Evolutionary conservation across 176 grass and related monocot genomes (phyloP), one percentile per base, ranked within the genome.

Genomic region (Leersia perrieri): DNA sequence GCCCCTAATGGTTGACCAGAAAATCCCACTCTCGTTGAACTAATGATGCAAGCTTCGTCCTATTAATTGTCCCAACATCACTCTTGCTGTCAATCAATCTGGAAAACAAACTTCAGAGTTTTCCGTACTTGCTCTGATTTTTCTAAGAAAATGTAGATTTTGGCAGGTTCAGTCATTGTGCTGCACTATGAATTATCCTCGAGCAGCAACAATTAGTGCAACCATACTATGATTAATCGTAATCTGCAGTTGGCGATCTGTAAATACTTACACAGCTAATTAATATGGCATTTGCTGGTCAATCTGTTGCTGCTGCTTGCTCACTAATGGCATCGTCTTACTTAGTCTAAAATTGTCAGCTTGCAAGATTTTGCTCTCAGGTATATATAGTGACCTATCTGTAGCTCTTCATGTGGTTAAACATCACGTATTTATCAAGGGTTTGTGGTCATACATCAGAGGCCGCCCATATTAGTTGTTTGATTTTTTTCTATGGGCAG

Each of bases 241-340:
- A 38, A 44, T 16, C 20, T 60, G 67, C 47, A 36, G 15, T 16
- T 69, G 38, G 9, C 31, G 35, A 68, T 44, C n/a, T 16, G 36
- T 23, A 8, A 10, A 35, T 34, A 1, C 11, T 20, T 9, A 30
- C 13, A 1, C 23, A 31, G 13, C 36, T 65, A 55, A 25, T 36
- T 65, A 55, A 25, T 36, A 31, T 73, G 42, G 22, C 58, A 7
- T 7, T 28, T 2, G 71, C 12, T 64, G 79, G 73, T 64, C 32
- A 76, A n/a, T 67, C 1, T 44, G 61, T 78, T 32, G 74, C 18
- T 74, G 68, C 75, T 79, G n/a, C 34, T 34, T 75, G 10, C 27
- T 25, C 58, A 22, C 16, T 36, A 5, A 11, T 64, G 26, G 6
- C 33, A 13, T 78, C 28, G 64, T 55, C 7, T 51, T 51, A 67